Evolutionary conservation across 345 rosid genomes (phyloP).

Genomic region (Eucalyptus tenuipes): DNA sequence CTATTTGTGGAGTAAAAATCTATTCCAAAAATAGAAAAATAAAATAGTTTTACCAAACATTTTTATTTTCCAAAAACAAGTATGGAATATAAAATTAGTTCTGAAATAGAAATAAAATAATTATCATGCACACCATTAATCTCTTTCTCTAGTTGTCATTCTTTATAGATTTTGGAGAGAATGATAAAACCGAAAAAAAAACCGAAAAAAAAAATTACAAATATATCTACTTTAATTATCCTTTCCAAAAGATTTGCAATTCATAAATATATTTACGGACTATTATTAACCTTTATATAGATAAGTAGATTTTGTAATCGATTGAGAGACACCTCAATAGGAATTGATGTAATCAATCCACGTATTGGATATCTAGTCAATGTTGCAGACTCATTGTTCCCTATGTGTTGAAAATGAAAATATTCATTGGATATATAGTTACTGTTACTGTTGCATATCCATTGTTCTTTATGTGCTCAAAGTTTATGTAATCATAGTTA

Average conservation of each 20-base stretch:
- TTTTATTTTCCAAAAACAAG: too few relatives aligned
- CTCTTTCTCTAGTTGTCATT: background rate
- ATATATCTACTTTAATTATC: too few relatives aligned
- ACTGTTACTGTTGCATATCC: background rate
- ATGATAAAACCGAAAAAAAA: too few relatives aligned
- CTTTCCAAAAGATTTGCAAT: too few relatives aligned
- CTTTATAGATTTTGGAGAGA: background rate
- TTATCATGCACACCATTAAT: too few relatives aligned
- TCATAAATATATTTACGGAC: too few relatives aligned
- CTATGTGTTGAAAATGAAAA: background rate
- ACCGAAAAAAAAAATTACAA: too few relatives aligned
- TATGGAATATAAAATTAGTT: too few relatives aligned
- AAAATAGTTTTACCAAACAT: rapidly evolving
- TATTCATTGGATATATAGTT: background rate
- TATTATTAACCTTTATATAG: too few relatives aligned
- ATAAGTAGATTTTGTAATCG: background rate
- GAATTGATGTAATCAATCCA: background rate
- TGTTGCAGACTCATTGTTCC: background rate
- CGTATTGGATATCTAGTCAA: background rate
- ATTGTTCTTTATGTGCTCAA: background rate
- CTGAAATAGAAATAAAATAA: too few relatives aligned
- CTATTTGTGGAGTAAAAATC: too few relatives aligned
- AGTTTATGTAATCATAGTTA: background rate
- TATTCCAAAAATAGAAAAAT: too few relatives aligned
- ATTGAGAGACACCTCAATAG: background rate